These are phyloP conservation scores for Eucalyptus marginata DNA, from an alignment of 345 rosid genomes.

Conservation along the genomic window DNA sequence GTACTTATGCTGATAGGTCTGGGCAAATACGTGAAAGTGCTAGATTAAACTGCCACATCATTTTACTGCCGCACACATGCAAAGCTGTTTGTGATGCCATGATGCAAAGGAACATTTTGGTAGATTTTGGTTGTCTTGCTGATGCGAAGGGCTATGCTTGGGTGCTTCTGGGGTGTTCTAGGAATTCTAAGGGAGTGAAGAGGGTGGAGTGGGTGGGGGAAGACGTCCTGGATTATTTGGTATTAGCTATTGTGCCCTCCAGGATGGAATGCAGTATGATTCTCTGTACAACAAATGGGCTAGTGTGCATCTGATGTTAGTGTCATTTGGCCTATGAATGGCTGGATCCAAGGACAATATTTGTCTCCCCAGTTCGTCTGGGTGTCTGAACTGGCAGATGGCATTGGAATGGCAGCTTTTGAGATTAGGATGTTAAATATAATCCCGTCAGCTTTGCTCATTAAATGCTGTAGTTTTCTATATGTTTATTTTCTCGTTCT, in stretches of 20 bases:
- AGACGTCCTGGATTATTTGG: neutral
- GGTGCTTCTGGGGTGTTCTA: neutral
- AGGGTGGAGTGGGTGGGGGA: neutral
- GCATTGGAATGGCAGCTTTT: neutral
- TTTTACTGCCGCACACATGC: neutral
- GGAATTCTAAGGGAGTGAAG: neutral
- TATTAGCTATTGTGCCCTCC: neutral
- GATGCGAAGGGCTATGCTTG: neutral
- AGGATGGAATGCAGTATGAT: neutral
- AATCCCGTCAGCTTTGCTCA: neutral
- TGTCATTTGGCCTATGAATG: neutral
- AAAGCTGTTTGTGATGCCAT: neutral
- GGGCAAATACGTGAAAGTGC: neutral
- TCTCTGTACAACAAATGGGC: neutral
- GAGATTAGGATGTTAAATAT: neutral
- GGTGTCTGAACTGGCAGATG: neutral
- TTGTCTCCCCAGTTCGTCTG: neutral
- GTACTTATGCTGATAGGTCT: neutral
- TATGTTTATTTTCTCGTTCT: neutral
- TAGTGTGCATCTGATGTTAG: neutral
- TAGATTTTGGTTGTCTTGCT: neutral
- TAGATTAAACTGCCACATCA: neutral
- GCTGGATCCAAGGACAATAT: neutral
- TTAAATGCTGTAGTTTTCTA: neutral
- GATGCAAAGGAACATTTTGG: neutral